phyloP scores from a whole-genome alignment of 2,329 filamentous ascomycete species.

The Corynespora cassiicola region DNA sequence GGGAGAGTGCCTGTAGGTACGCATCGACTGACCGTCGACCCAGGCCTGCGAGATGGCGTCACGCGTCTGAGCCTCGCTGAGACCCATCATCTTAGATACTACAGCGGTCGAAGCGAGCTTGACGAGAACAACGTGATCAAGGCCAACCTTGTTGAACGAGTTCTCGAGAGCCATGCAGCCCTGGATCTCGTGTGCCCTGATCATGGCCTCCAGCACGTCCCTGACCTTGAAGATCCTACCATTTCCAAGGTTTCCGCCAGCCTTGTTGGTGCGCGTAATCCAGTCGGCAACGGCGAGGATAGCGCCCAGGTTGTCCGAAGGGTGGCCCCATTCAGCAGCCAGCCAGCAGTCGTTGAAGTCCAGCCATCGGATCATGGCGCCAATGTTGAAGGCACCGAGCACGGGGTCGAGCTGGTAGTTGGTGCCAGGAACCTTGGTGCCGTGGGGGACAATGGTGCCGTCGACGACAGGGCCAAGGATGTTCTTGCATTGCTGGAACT shows the following conservation, averaged over 20 bases:
- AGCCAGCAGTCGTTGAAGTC: slow-evolving; percentile 99
- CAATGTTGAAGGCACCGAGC: slow-evolving; percentile 98
- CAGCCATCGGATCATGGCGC: slow-evolving; percentile 97
- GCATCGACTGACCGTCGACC: slow-evolving; percentile 94
- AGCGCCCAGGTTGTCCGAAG: slow-evolving; percentile 95
- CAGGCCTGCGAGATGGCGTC: slow-evolving; percentile 97
- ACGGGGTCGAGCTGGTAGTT: slow-evolving; percentile 94
- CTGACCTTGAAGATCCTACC: slow-evolving; percentile 85
- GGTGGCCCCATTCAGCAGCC: slow-evolving; percentile 98
- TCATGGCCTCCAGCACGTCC: slow-evolving; percentile 95
- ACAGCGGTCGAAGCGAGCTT: slow-evolving; percentile 97
- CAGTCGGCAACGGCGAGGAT: slow-evolving; percentile 97
- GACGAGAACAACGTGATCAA: slow-evolving; percentile 97
- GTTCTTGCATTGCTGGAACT: slow-evolving; percentile 95
- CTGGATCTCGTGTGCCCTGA: slow-evolving; percentile 99
- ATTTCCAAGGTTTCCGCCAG: slow-evolving; percentile 73
- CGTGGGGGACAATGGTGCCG: slow-evolving; percentile 90
- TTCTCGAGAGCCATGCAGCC: slow-evolving; percentile 96
- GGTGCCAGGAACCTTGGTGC: slow-evolving; percentile 88
- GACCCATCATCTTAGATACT: slow-evolving; percentile 91
- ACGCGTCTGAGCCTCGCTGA: slow-evolving; percentile 87
- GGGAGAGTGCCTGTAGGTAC: slow-evolving; percentile 95
- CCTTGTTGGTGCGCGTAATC: slow-evolving; percentile 92
- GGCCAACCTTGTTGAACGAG: slow-evolving; percentile 97
- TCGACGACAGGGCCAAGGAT: slow-evolving; percentile 90